Evolutionary conservation across 1,139 yeast genomes (phyloP).

Genomic region (Diutina scorzettiae): DNA sequence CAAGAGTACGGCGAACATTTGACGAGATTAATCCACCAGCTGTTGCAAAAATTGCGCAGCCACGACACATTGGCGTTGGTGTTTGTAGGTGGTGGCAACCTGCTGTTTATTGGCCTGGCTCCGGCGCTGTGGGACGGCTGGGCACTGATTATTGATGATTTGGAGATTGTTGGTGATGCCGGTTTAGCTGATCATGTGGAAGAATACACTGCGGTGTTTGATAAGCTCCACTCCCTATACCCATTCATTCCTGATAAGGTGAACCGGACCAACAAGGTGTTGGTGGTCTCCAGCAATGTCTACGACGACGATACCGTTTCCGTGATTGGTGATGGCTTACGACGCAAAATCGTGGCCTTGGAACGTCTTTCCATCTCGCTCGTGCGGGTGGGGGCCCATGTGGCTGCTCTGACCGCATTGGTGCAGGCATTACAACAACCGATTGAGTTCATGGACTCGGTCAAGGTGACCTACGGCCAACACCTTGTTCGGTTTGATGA

Average conservation of each 20-base stretch:
- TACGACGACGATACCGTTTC: not conserved
- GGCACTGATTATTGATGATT: not conserved
- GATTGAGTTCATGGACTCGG: not conserved
- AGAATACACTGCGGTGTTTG: not conserved
- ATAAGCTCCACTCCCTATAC: slow-evolving; percentile 5
- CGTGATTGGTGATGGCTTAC: not conserved
- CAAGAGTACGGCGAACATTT: not conserved
- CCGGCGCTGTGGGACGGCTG: slow-evolving; percentile 4
- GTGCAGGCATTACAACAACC: not conserved
- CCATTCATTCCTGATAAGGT: slow-evolving; percentile 5
- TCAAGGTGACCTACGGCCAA: not conserved
- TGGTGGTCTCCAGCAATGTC: not conserved
- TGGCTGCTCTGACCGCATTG: not conserved
- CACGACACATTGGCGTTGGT: slow-evolving; percentile 1
- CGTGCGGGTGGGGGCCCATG: not conserved
- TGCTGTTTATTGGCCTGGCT: slow-evolving; percentile 2
- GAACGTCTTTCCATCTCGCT: not conserved
- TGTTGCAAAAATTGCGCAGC: not conserved
- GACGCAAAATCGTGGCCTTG: slow-evolving; percentile 1
- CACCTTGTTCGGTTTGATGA: slow-evolving; percentile 2
- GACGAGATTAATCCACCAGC: not conserved
- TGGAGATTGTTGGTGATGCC: not conserved
- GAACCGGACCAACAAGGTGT: slow-evolving; percentile 3
- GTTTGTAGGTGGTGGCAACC: not conserved
- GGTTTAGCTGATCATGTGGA: not conserved